These are phyloP conservation scores for Monosporascus sp. DNA, from an alignment of 2,329 filamentous ascomycete species.

Conservation along the genomic window DNA sequence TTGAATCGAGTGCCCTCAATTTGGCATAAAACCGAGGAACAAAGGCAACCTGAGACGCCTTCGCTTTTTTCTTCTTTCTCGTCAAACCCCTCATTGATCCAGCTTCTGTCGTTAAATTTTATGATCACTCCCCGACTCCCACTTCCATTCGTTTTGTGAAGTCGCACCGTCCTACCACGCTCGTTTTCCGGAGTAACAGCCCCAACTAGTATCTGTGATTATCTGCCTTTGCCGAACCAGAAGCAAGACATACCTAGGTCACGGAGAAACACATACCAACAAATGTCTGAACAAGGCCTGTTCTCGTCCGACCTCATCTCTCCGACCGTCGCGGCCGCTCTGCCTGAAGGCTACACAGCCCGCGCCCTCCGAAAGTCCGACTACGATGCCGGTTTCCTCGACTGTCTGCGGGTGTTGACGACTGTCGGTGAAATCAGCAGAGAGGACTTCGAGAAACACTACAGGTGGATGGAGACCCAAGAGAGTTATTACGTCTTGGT, in stretches of 20 bases:
- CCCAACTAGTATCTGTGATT: too few species aligned
- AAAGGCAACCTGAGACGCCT: too few species aligned
- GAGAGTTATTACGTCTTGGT: conserved; percentile 83
- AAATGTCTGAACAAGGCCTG: conserved; percentile 52
- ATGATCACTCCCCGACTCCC: too few species aligned
- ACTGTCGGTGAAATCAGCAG: conserved; percentile 83
- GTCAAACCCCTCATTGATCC: too few species aligned
- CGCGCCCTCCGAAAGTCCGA: conserved; percentile 75
- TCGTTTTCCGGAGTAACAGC: background rate
- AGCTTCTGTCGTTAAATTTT: too few species aligned
- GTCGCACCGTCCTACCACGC: too few species aligned
- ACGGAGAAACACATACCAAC: conserved; percentile 3
- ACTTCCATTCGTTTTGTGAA: too few species aligned
- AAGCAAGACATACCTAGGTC: too few species aligned
- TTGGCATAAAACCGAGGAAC: too few species aligned
- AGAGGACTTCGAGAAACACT: conserved; percentile 70
- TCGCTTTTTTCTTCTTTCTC: too few species aligned
- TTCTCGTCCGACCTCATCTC: conserved; percentile 77
- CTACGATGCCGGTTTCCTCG: conserved; percentile 77
- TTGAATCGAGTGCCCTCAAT: too few species aligned
- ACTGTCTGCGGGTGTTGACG: conserved; percentile 85
- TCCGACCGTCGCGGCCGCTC: conserved; percentile 60
- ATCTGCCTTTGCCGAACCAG: too few species aligned
- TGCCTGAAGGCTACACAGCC: conserved; percentile 77
- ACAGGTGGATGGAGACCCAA: conserved; percentile 71